phyloP scores from a whole-genome alignment of 352 stramenopile genomes.

The Peronospora farinosa region DNA sequence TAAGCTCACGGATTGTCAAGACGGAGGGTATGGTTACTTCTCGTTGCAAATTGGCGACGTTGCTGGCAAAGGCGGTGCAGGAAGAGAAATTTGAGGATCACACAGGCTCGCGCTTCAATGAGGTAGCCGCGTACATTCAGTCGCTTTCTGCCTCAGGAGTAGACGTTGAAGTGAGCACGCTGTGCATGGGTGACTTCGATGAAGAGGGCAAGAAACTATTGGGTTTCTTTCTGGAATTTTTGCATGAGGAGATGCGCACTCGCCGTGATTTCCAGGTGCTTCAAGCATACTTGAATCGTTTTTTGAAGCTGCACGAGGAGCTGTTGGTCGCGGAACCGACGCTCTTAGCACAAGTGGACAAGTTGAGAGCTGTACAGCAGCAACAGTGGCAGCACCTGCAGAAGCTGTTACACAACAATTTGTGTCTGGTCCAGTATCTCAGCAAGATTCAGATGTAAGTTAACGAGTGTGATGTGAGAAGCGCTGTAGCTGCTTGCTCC shows the following conservation, averaged over 20 bases:
- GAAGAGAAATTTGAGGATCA: slow-evolving; percentile 11
- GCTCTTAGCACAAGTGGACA: slow-evolving; percentile 51
- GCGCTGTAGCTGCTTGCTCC: too few relatives aligned
- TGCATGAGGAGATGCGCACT: slow-evolving; percentile 60
- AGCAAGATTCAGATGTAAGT: slow-evolving; percentile 86
- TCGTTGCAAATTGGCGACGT: slow-evolving; percentile 59
- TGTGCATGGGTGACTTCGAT: slow-evolving; percentile 82
- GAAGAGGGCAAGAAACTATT: slow-evolving; percentile 61
- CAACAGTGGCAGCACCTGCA: slow-evolving; percentile 76
- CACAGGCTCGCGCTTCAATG: slow-evolving; percentile 32
- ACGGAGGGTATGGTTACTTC: slow-evolving; percentile 61
- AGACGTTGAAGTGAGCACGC: slow-evolving; percentile 75
- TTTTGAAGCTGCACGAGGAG: slow-evolving; percentile 81
- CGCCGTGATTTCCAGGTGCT: slow-evolving; percentile 72
- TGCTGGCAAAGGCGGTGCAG: slow-evolving; percentile 40
- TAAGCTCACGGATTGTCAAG: slow-evolving; percentile 63
- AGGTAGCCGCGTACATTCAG: slow-evolving; percentile 58
- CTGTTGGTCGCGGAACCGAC: slow-evolving; percentile 49
- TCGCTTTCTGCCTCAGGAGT: slow-evolving; percentile 65
- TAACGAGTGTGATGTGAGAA: neutral
- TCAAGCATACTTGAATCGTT: slow-evolving; percentile 81
- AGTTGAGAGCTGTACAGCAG: slow-evolving; percentile 55
- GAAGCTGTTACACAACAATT: slow-evolving; percentile 77
- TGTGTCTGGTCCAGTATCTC: slow-evolving; percentile 83
- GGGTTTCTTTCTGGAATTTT: slow-evolving; percentile 54